A percentile compares a stretch with the other conserved stretches of the same genome.
phyloP scores from a whole-genome alignment of 805 yeast genomes.

The Komagataella populi region DNA sequence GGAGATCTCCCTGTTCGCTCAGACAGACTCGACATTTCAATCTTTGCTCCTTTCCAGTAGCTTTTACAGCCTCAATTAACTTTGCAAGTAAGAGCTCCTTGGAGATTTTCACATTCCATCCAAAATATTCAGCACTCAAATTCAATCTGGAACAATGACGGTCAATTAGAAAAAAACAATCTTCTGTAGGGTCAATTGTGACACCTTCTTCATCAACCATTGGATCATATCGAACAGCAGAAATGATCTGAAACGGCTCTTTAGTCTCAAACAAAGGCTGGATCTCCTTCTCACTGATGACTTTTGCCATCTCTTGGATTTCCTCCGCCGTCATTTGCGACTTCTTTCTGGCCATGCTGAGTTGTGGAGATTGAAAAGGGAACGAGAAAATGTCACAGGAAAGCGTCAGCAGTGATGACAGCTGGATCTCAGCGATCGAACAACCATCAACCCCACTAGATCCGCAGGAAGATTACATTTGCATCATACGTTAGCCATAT shows the following conservation, averaged over 20 bases:
- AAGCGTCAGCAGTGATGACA: background rate
- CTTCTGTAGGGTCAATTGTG: conserved; percentile 12
- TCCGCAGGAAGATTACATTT: background rate
- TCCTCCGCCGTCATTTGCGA: background rate
- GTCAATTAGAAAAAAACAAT: conserved; percentile 45
- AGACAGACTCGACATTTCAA: conserved; percentile 27
- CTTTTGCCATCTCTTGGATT: conserved; percentile 2
- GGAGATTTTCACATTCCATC: conserved; percentile 29
- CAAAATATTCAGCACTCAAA: conserved; percentile 40
- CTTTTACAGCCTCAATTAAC: conserved; percentile 22
- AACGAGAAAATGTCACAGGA: background rate
- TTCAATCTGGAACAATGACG: conserved; percentile 52
- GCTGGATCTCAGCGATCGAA: background rate
- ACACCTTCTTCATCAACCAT: background rate
- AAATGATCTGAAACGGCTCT: background rate
- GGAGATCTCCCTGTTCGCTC: conserved; percentile 20
- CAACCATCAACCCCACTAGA: background rate
- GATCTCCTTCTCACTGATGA: conserved; percentile 2
- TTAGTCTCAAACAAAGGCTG: conserved; percentile 1
- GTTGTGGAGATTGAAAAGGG: background rate
- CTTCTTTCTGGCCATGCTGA: background rate
- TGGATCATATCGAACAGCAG: background rate
- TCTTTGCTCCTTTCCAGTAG: conserved; percentile 11
- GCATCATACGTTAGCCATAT: background rate
- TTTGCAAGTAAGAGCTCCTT: conserved; percentile 25